Percentiles rank a stretch among this genome's conserved stretches.
Evolutionary conservation across 176 grass and related monocot species (phyloP).

Genomic region (Oryza brachyantha): DNA sequence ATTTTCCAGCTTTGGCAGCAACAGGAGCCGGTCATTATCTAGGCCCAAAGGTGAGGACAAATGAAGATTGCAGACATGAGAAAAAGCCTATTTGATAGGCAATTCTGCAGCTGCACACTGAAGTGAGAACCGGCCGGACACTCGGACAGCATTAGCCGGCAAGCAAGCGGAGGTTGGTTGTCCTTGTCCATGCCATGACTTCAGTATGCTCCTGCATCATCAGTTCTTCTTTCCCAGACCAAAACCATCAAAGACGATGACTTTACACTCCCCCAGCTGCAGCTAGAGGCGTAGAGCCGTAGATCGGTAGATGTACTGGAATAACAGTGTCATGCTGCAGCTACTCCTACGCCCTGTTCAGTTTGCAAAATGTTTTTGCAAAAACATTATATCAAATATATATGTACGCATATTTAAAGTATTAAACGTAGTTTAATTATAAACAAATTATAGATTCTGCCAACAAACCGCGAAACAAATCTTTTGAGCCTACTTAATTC

Average conservation of each 20-base stretch:
- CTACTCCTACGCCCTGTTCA: no score
- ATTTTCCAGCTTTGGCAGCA: not conserved
- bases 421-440: no score
- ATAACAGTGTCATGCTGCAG: not conserved
- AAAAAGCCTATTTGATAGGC: not conserved
- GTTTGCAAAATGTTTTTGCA: no score
- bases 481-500: no score
- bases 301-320: not conserved
- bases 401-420: no score
- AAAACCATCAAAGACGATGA: not conserved
- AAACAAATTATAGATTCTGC: no score
- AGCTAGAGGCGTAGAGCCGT: not conserved
- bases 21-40: not conserved
- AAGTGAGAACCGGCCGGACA: not conserved
- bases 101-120: not conserved
- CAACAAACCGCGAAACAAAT: no score
- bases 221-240: not conserved
- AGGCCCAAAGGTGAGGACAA: not conserved
- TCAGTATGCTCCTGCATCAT: not conserved
- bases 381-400: no score
- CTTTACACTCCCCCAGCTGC: not conserved
- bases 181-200: not conserved
- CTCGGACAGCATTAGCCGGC: not conserved
- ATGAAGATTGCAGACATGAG: not conserved
- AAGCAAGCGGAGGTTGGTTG: not conserved